Base-by-base conservation (phyloP, 2,329 filamentous ascomycete genomes). In the Nannizziopsis barbatae region DNA sequence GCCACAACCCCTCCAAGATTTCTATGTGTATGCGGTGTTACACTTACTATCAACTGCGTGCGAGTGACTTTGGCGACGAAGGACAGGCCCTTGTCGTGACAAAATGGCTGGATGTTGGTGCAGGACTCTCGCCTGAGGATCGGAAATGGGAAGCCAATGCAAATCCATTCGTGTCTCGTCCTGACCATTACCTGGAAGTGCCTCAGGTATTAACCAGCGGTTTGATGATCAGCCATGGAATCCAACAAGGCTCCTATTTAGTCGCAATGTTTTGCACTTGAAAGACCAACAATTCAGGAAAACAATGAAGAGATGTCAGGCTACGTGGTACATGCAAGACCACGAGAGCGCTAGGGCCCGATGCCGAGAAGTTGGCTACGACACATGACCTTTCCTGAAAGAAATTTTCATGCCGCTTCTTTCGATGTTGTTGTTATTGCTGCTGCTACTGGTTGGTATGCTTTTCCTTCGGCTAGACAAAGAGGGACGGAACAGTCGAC, bases 51-150 rank as follows among this genome's bases (percentile, higher is more conserved):
- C 40, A 42, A 30, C 20, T 42, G 7, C 22, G 17, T 8, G 32
- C 5, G 22, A 31, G 40, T 9, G 40, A 31, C 40, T 30, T 42
- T 14, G 40, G 22, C n/a, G 12, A 42, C 10, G 17, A 42, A 42
- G 22, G 10, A 31, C 20, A 30, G n/a, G 40, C 40, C 12, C 30
- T 42, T 5, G 40, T 42, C 10, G n/a, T 42, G 20, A 42, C 40
- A 8, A 42, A 42, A 42, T 42, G 40, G 20, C 11, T 42, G 7
- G 40, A 42, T 14, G 18, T 42, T 27, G 40, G 40, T 5, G 40
- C 17, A 32, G 40, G 40, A 6, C 40, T 42, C 12, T 31, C 40
- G n/a, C 20, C 22, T 9, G 9, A 31, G 40, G 40, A 42, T 27
- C 40, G 22, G 40, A 42, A 42, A 30, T 42, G 40, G 40, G 11